Conservation (phyloP, 495 filamentous ascomycete genomes). For the Amniculicola lignicola region DNA sequence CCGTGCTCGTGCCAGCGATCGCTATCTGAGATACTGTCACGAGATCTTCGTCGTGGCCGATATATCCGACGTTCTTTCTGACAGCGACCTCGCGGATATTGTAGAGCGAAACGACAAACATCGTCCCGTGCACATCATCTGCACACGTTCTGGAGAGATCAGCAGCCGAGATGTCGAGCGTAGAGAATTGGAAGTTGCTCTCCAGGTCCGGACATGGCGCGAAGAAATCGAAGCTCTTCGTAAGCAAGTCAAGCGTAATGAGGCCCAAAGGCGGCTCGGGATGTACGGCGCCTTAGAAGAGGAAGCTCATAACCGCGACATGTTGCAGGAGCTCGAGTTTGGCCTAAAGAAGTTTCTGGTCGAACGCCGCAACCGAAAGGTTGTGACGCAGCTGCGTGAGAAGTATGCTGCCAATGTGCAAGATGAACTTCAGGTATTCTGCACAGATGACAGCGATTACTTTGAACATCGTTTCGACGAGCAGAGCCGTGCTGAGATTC, state of each 20-base stretch:
- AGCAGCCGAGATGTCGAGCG: slow-evolving; percentile 2
- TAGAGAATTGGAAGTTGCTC: slow-evolving; percentile 6
- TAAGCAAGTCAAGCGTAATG: slow-evolving; percentile 18
- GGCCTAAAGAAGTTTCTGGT: slow-evolving; percentile 20
- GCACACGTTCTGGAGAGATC: slow-evolving; percentile 27
- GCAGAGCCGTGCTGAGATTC: slow-evolving; percentile 8
- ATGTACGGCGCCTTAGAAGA: slow-evolving; percentile 16
- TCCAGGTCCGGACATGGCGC: slow-evolving; percentile 21
- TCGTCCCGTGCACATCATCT: slow-evolving; percentile 26
- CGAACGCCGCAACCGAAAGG: slow-evolving; percentile 18
- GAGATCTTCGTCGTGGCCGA: slow-evolving; percentile 23
- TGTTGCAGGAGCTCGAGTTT: slow-evolving; percentile 20
- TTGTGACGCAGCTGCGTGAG: slow-evolving; percentile 14
- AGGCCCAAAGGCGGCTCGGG: slow-evolving; percentile 21
- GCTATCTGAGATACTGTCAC: slow-evolving; percentile 22
- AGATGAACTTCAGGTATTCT: slow-evolving; percentile 23
- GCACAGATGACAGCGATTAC: slow-evolving; percentile 23
- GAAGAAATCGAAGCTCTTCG: slow-evolving; percentile 20
- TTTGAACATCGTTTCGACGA: slow-evolving; percentile 25
- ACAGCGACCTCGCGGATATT: slow-evolving; percentile 12
- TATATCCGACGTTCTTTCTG: slow-evolving; percentile 4
- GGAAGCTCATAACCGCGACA: slow-evolving; percentile 15
- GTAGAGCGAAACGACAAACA: slow-evolving; percentile 15
- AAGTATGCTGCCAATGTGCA: slow-evolving; percentile 13
- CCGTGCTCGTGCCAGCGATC: slow-evolving; percentile 3